Conservation (phyloP, 805 yeast species). For the Candida golubevii region DNA sequence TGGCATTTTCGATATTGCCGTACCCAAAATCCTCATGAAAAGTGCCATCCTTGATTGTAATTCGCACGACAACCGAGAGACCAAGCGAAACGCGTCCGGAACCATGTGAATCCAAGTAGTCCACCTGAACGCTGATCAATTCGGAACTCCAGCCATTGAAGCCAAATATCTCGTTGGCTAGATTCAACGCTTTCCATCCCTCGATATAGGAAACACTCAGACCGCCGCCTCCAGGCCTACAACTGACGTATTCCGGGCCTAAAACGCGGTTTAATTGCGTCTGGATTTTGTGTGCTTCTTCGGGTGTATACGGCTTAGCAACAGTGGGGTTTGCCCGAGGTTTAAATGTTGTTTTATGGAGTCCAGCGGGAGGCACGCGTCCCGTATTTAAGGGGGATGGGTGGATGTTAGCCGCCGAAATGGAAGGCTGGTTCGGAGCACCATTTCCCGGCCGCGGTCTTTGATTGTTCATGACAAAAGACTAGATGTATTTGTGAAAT, state of each 20-base stretch:
- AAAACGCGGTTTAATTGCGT: slow-evolving; percentile 35
- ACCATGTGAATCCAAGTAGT: slow-evolving; percentile 61
- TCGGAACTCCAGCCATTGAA: slow-evolving; percentile 83
- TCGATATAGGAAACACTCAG: slow-evolving; percentile 67
- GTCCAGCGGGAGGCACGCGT: too few relatives aligned
- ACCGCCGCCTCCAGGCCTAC: slow-evolving; percentile 72
- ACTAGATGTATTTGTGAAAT: too few relatives aligned
- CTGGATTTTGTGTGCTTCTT: slow-evolving; percentile 35
- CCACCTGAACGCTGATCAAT: slow-evolving; percentile 59
- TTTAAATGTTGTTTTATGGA: too few relatives aligned
- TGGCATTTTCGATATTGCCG: slow-evolving; percentile 69
- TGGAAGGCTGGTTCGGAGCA: too few relatives aligned
- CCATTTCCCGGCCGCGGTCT: too few relatives aligned
- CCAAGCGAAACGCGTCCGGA: slow-evolving; percentile 56
- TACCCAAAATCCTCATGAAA: slow-evolving; percentile 74
- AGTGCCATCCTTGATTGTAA: slow-evolving; percentile 76
- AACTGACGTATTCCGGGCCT: slow-evolving; percentile 77
- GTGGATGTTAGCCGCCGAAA: too few relatives aligned
- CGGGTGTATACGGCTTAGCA: slow-evolving; percentile 27
- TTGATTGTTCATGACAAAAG: too few relatives aligned
- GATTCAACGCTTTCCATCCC: slow-evolving; percentile 78
- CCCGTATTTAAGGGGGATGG: too few relatives aligned
- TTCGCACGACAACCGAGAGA: slow-evolving; percentile 64
- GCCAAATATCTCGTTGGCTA: slow-evolving; percentile 80
- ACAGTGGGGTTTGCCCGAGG: background rate